phyloP scores from a whole-genome alignment of 2,329 filamentous ascomycete genomes.

The Talaromyces rugulosus region DNA sequence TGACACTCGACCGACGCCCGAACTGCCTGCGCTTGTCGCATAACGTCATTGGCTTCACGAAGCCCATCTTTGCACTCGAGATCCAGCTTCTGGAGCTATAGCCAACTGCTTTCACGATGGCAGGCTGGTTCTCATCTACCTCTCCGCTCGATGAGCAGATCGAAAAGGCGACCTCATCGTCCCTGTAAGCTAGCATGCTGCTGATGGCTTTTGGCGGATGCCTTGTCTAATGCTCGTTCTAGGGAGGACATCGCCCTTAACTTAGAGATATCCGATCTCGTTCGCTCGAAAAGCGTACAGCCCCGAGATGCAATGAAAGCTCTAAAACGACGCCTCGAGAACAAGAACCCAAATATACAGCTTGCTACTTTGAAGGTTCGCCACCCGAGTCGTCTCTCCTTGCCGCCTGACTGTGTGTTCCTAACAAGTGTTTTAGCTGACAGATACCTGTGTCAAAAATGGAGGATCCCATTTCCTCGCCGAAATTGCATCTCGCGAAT shows the following conservation, averaged over 20 bases:
- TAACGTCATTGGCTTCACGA: slow-evolving; percentile 11
- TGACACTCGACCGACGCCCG: background rate
- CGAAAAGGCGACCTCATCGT: slow-evolving; percentile 89
- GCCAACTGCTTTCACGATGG: slow-evolving; percentile 61
- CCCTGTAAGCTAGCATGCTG: slow-evolving; percentile 61
- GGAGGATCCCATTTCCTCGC: slow-evolving; percentile 90
- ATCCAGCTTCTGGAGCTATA: background rate
- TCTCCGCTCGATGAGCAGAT: slow-evolving; percentile 95
- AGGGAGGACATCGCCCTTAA: slow-evolving; percentile 97
- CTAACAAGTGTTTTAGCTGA: slow-evolving; percentile 56
- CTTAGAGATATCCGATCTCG: slow-evolving; percentile 95
- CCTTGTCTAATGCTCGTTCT: slow-evolving; percentile 9
- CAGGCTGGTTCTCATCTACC: slow-evolving; percentile 93
- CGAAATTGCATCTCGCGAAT: slow-evolving; percentile 94
- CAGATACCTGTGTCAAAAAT: slow-evolving; percentile 98
- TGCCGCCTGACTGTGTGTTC: slow-evolving; percentile 9
- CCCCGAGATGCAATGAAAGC: slow-evolving; percentile 98
- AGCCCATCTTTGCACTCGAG: background rate
- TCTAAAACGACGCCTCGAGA: slow-evolving; percentile 86
- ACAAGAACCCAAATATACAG: slow-evolving; percentile 97
- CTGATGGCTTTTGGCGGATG: slow-evolving; percentile 5
- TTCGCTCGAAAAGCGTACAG: slow-evolving; percentile 94
- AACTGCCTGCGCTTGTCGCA: background rate
- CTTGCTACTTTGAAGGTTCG: slow-evolving; percentile 85
- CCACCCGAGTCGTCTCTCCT: slow-evolving; percentile 13